Evolutionary conservation across 2,329 filamentous ascomycete species (phyloP).

Genomic region (Endoconidiophora laricicola): DNA sequence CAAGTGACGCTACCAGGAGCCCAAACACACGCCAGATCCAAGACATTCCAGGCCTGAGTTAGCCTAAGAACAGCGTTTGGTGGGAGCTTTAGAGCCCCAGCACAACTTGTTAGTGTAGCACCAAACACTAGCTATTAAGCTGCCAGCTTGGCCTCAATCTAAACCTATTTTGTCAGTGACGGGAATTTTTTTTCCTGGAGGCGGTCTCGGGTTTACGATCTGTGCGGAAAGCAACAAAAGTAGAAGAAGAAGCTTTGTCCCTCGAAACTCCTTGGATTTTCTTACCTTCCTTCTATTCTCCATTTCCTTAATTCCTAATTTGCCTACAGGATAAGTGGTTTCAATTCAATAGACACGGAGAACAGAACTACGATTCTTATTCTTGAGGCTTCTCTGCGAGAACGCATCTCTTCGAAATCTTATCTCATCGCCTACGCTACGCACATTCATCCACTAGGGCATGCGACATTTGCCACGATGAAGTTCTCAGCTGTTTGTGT

Average conservation of each 20-base stretch:
- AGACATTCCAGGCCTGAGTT: too few species aligned
- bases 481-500: constrained; percentile 50
- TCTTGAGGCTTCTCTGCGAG: neutral
- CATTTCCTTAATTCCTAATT: neutral
- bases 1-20: too few species aligned
- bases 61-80: too few species aligned
- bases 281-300: neutral
- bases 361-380: neutral
- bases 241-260: too few species aligned
- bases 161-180: neutral
- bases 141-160: constrained; percentile 9
- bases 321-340: constrained; percentile 23
- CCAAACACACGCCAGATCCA: neutral
- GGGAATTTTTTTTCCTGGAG: neutral
- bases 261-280: neutral
- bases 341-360: constrained; percentile 10
- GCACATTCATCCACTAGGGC: neutral
- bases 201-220: neutral
- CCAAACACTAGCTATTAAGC: neutral
- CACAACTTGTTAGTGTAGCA: too few species aligned
- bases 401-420: neutral
- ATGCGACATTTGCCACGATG: constrained; percentile 36
- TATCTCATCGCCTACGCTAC: neutral
- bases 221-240: too few species aligned
- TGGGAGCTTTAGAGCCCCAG: too few species aligned